Percentiles rank a stretch among this genome's conserved stretches.
Conservation (phyloP, 2,329 filamentous ascomycete genomes). For the Graphilbum ipis-grandicollis region DNA sequence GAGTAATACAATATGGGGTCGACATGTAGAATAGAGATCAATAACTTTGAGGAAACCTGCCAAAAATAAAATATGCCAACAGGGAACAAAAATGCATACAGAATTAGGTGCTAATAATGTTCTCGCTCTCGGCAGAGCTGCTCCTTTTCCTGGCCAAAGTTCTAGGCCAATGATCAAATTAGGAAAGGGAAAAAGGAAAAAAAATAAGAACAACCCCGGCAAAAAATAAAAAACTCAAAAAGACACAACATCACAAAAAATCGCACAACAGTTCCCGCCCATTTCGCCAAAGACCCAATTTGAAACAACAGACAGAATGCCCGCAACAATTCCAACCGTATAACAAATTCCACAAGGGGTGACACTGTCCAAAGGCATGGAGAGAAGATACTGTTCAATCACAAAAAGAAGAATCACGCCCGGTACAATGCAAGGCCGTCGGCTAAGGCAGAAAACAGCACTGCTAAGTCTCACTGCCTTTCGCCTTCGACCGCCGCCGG, state of each 20-base stretch:
- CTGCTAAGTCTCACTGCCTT: constrained; percentile 30
- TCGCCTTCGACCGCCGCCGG: constrained; percentile 64
- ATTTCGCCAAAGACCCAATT: neutral
- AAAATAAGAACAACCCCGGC: neutral
- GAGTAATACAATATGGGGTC: too few relatives aligned
- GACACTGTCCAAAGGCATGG: too few relatives aligned
- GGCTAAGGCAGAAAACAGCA: neutral
- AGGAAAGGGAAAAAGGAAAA: too few relatives aligned
- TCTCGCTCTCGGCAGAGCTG: neutral
- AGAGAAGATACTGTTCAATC: too few relatives aligned
- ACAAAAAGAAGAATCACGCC: too few relatives aligned
- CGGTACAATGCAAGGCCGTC: too few relatives aligned
- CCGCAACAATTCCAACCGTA: neutral
- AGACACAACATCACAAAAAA: neutral
- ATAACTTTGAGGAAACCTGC: too few relatives aligned
- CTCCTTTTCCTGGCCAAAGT: neutral
- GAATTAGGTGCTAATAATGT: neutral
- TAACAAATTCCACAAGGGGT: too few relatives aligned
- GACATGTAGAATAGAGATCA: too few relatives aligned
- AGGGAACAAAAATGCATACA: constrained; percentile 2
- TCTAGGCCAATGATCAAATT: neutral
- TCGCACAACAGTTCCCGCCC: neutral
- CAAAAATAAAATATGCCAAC: constrained; percentile 1
- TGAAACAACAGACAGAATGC: neutral
- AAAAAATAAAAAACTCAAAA: neutral